Conservation (phyloP, 1,139 yeast species). For the Protomyces arabidopsidicola region DNA sequence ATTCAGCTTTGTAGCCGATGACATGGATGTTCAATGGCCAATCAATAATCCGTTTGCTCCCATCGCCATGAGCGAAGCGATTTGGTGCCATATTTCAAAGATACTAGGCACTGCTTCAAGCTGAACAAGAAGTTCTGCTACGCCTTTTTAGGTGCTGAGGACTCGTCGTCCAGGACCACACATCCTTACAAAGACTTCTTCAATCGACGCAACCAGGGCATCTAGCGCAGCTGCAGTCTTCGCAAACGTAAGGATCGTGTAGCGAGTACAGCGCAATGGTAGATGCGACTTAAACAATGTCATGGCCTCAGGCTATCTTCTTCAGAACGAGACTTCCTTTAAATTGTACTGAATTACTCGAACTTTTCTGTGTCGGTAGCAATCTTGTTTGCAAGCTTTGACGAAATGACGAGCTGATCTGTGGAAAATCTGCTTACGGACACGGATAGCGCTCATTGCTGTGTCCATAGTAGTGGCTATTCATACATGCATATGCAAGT, state of each 20-base stretch:
- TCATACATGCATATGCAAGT: too few relatives aligned
- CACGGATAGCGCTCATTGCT: slow-evolving; percentile 49
- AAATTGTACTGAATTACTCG: background rate
- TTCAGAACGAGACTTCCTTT: background rate
- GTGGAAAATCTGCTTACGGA: background rate
- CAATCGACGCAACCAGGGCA: slow-evolving; percentile 35
- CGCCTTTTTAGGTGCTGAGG: too few relatives aligned
- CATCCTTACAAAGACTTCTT: slow-evolving; percentile 34
- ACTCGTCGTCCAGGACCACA: too few relatives aligned
- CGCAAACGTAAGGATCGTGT: slow-evolving; percentile 33
- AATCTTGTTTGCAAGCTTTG: too few relatives aligned
- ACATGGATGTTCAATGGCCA: too few relatives aligned
- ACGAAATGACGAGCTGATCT: background rate
- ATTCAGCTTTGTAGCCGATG: too few relatives aligned
- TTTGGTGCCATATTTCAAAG: too few relatives aligned
- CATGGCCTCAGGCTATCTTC: slow-evolving; percentile 3
- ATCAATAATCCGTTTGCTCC: too few relatives aligned
- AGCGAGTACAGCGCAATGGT: slow-evolving; percentile 31
- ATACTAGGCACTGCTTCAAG: too few relatives aligned
- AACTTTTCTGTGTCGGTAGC: too few relatives aligned
- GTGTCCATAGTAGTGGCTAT: slow-evolving; percentile 35
- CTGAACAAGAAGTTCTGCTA: too few relatives aligned
- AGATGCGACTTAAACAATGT: slow-evolving; percentile 4
- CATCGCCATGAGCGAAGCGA: too few relatives aligned
- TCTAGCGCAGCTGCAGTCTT: slow-evolving; percentile 32